Evolutionary conservation across 352 stramenopile genomes (phyloP).

Genomic region (Phytophthora pistaciae): DNA sequence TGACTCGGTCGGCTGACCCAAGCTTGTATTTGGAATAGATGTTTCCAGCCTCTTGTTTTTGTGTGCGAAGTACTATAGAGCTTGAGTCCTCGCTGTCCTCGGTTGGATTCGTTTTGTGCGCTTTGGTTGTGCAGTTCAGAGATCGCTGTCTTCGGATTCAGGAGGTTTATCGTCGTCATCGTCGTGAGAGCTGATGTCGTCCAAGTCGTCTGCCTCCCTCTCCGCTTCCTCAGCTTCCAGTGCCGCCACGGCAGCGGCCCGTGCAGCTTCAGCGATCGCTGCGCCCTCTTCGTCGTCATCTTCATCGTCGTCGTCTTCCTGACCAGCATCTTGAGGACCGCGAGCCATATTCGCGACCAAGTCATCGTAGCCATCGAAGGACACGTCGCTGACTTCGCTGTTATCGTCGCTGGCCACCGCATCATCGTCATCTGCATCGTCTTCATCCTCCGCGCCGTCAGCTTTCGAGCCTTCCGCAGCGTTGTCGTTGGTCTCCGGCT

Average conservation of each 20-base stretch:
- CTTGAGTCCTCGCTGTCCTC: constrained; percentile 9
- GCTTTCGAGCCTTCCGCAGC: constrained; percentile 25
- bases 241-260: constrained; percentile 40
- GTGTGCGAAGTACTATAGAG: background rate
- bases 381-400: constrained; percentile 82
- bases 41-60: constrained; percentile 31
- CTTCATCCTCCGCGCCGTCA: constrained; percentile 20
- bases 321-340: background rate
- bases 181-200: constrained; percentile 57
- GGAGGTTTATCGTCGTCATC: constrained; percentile 32
- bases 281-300: constrained; percentile 32
- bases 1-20: constrained; percentile 21
- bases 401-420: constrained; percentile 52
- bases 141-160: constrained; percentile 72
- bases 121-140: constrained; percentile 32
- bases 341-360: constrained; percentile 45
- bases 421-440: constrained; percentile 14
- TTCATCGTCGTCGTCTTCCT: constrained; percentile 35
- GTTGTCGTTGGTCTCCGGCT: constrained; percentile 14
- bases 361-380: constrained; percentile 72
- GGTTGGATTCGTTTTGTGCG: background rate
- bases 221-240: constrained; percentile 42
- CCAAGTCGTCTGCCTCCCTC: constrained; percentile 34
- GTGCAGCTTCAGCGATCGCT: constrained; percentile 27
- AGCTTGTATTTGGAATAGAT: constrained; percentile 47